Evolutionary conservation across 306 rosid genomes (phyloP).

Genomic region (Ammopiptanthus mongolicus): DNA sequence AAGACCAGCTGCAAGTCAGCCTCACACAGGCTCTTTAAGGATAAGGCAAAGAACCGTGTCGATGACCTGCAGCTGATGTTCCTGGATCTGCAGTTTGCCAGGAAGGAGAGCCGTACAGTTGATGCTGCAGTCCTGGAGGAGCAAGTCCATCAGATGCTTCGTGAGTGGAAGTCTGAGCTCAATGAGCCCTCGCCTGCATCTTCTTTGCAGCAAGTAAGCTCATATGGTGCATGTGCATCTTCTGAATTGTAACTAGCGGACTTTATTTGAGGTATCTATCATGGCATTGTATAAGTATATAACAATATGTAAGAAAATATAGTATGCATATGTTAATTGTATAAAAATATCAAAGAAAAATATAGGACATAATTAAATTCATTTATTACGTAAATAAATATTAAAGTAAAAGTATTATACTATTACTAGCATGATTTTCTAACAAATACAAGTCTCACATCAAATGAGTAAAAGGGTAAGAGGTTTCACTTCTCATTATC

Average conservation of each 20-base stretch:
- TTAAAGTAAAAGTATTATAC: too few species aligned
- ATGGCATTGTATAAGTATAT: too few species aligned
- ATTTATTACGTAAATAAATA: too few species aligned
- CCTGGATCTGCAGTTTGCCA: constrained; percentile 82
- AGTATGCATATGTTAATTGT: too few species aligned
- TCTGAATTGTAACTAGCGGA: background rate
- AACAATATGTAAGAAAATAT: too few species aligned
- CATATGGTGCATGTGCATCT: constrained; percentile 4
- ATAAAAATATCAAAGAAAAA: too few species aligned
- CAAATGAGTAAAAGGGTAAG: too few species aligned
- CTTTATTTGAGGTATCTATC: constrained; percentile 11
- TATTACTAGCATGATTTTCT: too few species aligned
- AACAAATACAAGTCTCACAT: too few species aligned
- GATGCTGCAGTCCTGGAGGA: constrained; percentile 86
- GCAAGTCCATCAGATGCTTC: constrained; percentile 98
- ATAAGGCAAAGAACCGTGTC: constrained; percentile 94
- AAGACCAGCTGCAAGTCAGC: constrained; percentile 92
- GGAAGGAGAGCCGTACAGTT: constrained; percentile 90
- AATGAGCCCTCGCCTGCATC: constrained; percentile 95
- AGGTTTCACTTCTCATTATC: too few species aligned
- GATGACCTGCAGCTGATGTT: constrained; percentile 91
- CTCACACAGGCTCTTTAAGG: constrained; percentile 88
- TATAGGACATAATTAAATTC: too few species aligned
- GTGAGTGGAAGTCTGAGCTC: constrained; percentile 97
- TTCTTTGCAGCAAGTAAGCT: constrained; percentile 90